Conservation (phyloP, 495 filamentous ascomycete species). For the Bombardia bombarda region DNA sequence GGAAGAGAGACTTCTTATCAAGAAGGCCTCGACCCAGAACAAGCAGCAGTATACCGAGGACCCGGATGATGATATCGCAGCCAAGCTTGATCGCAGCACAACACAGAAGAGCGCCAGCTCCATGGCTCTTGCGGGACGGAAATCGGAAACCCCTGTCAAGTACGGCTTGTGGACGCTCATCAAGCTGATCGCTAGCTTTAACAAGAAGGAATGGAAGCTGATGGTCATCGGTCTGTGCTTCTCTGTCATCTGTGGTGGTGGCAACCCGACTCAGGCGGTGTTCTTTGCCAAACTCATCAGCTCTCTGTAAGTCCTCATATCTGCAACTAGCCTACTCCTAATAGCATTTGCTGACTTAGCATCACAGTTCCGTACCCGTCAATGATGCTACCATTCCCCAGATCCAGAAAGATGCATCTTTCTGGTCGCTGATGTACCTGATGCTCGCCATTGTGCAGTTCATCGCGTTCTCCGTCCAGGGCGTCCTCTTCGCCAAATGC, state of each 20-base stretch:
- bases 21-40: conserved; percentile 32
- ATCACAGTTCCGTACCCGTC: conserved; percentile 26
- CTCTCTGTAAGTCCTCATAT: conserved; percentile 22
- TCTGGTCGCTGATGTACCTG: conserved; percentile 92
- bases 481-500: conserved; percentile 68
- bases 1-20: conserved; percentile 39
- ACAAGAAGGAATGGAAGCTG: conserved; percentile 58
- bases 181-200: conserved; percentile 77
- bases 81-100: conserved; percentile 52
- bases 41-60: conserved; percentile 35
- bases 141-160: conserved; percentile 37
- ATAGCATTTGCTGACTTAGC: conserved; percentile 10
- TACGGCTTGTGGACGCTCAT: conserved; percentile 76
- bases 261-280: conserved; percentile 79
- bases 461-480: conserved; percentile 59
- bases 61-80: conserved; percentile 49
- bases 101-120: conserved; percentile 66
- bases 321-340: not conserved
- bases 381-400: conserved; percentile 23
- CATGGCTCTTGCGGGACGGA: conserved; percentile 50
- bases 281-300: conserved; percentile 87
- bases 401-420: conserved; percentile 63
- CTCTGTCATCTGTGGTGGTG: conserved; percentile 72
- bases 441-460: conserved; percentile 81
- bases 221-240: conserved; percentile 75